A percentile compares a stretch with the other conserved stretches of the same genome.
phyloP scores from a whole-genome alignment of 108 stramenopile species.

The Skeletonema costatum region DNA sequence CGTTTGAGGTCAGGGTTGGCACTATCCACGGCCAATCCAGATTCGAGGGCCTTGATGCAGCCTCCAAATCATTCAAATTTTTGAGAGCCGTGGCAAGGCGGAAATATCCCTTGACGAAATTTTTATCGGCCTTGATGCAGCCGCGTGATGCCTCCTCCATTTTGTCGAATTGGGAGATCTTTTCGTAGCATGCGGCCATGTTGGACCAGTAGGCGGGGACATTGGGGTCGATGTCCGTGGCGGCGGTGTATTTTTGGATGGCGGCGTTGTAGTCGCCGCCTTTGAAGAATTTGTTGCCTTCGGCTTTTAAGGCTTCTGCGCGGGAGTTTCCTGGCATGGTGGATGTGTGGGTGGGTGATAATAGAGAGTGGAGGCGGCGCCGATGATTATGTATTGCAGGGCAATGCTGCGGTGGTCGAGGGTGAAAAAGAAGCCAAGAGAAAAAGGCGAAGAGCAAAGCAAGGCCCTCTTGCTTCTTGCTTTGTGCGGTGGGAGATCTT shows the following conservation, averaged over 20 bases:
- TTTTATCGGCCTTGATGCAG: conserved; percentile 95
- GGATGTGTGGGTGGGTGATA: not conserved
- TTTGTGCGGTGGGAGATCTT: not conserved
- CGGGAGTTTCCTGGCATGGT: conserved; percentile 46
- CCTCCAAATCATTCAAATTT: conserved; percentile 69
- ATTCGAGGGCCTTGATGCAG: conserved; percentile 90
- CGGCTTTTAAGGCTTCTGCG: conserved; percentile 85
- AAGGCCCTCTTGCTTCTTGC: not conserved
- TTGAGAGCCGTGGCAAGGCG: conserved; percentile 91
- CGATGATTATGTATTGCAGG: not conserved
- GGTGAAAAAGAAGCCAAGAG: not conserved
- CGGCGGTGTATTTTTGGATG: conserved; percentile 91
- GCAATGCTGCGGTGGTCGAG: not conserved
- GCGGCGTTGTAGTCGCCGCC: conserved; percentile 77
- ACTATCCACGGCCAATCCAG: conserved; percentile 77
- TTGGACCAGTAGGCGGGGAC: conserved; percentile 91
- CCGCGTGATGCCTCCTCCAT: conserved; percentile 87
- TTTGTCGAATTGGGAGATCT: conserved; percentile 87
- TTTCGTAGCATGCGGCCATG: conserved; percentile 94
- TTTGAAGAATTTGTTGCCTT: conserved; percentile 92
- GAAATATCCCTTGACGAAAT: conserved; percentile 97
- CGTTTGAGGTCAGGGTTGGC: conserved; percentile 87
- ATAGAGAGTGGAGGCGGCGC: not conserved
- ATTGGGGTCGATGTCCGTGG: conserved; percentile 71
- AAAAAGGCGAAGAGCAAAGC: no score